Evolutionary conservation across 2,329 filamentous ascomycete species (phyloP), one percentile per base, ranked within the genome.

Genomic region (Fusarium circinatum): DNA sequence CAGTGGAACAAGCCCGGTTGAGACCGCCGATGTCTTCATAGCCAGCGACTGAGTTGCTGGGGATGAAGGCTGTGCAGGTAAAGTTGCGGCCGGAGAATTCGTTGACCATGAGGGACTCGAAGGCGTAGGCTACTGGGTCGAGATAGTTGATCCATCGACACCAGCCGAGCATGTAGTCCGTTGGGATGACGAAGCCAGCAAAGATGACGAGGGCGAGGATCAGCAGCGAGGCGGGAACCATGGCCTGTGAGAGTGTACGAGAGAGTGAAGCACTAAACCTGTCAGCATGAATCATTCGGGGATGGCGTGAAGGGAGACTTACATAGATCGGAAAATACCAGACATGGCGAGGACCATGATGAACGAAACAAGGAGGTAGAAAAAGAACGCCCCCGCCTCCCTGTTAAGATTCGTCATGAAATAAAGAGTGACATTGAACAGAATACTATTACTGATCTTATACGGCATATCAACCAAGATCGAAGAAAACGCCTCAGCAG

Each of bases 71-170:
- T 5, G 54, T 68, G 38, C 80, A 81, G 3, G 74, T 65, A 39
- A 76, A 82, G 39, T 77, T 64, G 11, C 80, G 79, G 20, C 73
- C 73, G 32, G 74, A 65, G 69, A 93, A 94, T 78, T 94, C 92
- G 79, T 93, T 93, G 64, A 89, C 83, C 88, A 91, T 89, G 39
- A 93, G 82, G 1, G 86, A 84, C 75, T 93, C 91, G 76, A 93
- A 93, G 2, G 86, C 90, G 72, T 93, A 93, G 1, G 87, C 87
- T 22, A 93, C 87, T 3, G 90, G 90, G 61, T 93, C 87, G 49
- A 92, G 81, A 71, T 91, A 92, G 67, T 89, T 90, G 71, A 93
- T 91, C 91, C 91, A 93, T 34, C 89, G 84, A 52, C 89, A 89
- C 90, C 91, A 94, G 1, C 86, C 89, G 24, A 89, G 85, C 89